Base-by-base conservation (phyloP, 192 early-diverging fungal genomes). In the Anaeromyces robustus region DNA sequence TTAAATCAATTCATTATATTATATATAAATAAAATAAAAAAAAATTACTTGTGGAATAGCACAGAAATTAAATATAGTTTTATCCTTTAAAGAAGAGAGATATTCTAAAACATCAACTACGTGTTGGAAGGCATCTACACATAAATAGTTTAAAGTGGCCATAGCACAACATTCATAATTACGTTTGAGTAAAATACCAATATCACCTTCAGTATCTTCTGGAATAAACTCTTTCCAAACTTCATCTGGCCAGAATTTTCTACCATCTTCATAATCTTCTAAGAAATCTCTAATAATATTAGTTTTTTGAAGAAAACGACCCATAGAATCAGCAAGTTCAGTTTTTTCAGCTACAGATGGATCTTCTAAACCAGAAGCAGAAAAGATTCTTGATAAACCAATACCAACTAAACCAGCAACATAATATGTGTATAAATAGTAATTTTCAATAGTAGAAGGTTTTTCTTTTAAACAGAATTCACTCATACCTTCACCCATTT, bases 401-500 rank as follows among this genome's bases (percentile, higher is more conserved):
- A 94, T 87, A 6, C 98, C 97, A 68, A 98, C 96, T 18, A 98
- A 89, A 30, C 98, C 97, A 26, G 98, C 97, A 18, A 97, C 97
- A 84, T 97, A 98, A 85, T 98, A 94, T 80, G 95, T 97, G 88
- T 99, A 99, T 78, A 95, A 90, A 86, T 99, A 92, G 89, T 95
- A 99, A 86, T 98, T 95, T 31, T 90, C 92, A 41, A 92, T 85
- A 26, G 94, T 95, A 14, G 80, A 78, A 39, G 86, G 86, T 30
- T 89, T 87, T 34, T 88, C 86, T 77, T 87, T 81, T 30, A 83
- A 87, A 43, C 89, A 91, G 87, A 93, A 95, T 78, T 96, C 93
- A 52, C 96, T 94, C 97, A 99, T 98, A 0, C 98, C 98, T 29
- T 93, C 84, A 28, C 96, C 98, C 98, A 99, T 98, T 31, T 90